Evolutionary conservation across 106 monocot genomes (phyloP).

Genomic region (Amphibolis antarctica): DNA sequence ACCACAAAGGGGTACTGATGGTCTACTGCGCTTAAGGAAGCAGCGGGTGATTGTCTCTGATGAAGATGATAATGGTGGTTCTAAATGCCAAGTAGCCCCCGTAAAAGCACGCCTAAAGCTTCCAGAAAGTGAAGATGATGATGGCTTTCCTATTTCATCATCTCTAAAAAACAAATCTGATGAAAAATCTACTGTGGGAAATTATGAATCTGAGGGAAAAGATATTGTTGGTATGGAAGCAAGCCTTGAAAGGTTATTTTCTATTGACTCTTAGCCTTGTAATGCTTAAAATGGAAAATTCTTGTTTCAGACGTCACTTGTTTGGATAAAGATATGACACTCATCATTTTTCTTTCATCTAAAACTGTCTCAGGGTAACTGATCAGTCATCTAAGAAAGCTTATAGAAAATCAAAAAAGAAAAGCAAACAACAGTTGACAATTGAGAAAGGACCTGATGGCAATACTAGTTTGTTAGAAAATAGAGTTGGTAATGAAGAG

Average conservation of each 20-base stretch:
- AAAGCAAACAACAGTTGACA: constrained; percentile 17
- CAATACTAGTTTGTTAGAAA: not conserved
- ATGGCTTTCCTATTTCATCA: constrained; percentile 73
- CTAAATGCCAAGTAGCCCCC: constrained; percentile 32
- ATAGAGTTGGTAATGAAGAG: not conserved
- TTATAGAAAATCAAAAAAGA: constrained; percentile 31
- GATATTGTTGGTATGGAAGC: constrained; percentile 10
- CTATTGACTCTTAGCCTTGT: not conserved
- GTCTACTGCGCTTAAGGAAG: constrained; percentile 29
- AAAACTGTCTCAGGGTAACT: constrained; percentile 7
- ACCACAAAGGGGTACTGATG: constrained; percentile 17
- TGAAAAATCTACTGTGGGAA: not conserved
- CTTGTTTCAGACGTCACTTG: not conserved
- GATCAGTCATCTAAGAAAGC: not conserved
- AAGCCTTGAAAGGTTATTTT: not conserved
- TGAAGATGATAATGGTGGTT: constrained; percentile 12
- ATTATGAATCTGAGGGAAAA: constrained; percentile 20
- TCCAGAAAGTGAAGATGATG: constrained; percentile 86
- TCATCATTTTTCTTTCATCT: not conserved
- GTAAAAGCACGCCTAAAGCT: constrained; percentile 9
- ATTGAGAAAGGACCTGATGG: constrained; percentile 6
- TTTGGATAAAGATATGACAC: too few species aligned
- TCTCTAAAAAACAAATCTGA: constrained; percentile 19
- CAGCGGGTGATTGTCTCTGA: constrained; percentile 33
- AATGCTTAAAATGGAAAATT: not conserved